Conservation (phyloP, 768 basidiomycete genomes). For the Trametes sanguinea region DNA sequence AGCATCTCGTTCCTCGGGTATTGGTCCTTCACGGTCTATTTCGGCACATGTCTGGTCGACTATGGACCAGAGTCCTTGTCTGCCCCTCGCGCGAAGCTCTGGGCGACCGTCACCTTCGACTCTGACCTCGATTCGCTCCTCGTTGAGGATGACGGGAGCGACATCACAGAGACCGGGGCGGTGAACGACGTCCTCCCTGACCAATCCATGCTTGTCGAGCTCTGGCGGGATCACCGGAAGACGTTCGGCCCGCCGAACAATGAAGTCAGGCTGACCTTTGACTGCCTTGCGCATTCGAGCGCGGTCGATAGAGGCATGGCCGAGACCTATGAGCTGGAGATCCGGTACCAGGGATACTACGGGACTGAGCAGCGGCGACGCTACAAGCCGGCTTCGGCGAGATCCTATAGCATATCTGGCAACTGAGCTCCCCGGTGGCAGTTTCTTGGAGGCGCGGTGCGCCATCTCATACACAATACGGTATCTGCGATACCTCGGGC, state of each 20-base stretch:
- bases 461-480: too few relatives aligned
- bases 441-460: too few relatives aligned
- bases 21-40: slow-evolving; percentile 15
- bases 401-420: too few relatives aligned
- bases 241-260: not conserved
- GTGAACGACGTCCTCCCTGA: not conserved
- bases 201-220: slow-evolving; percentile 17
- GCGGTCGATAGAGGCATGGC: not conserved
- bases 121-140: not conserved
- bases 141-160: not conserved
- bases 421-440: too few relatives aligned
- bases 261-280: slow-evolving; percentile 14
- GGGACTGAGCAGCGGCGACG: not conserved
- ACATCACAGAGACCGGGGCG: not conserved
- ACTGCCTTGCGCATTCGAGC: not conserved
- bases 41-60: slow-evolving; percentile 14
- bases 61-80: not conserved
- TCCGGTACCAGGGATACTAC: slow-evolving; percentile 8
- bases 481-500: too few relatives aligned
- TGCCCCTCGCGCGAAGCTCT: slow-evolving; percentile 6
- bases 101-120: slow-evolving; percentile 18
- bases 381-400: not conserved
- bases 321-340: slow-evolving; percentile 20
- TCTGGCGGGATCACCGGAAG: slow-evolving; percentile 6
- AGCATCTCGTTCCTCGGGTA: slow-evolving; percentile 12